phyloP scores from a whole-genome alignment of 2,329 filamentous ascomycete species.

The Chrysoporthe austroafricana region DNA sequence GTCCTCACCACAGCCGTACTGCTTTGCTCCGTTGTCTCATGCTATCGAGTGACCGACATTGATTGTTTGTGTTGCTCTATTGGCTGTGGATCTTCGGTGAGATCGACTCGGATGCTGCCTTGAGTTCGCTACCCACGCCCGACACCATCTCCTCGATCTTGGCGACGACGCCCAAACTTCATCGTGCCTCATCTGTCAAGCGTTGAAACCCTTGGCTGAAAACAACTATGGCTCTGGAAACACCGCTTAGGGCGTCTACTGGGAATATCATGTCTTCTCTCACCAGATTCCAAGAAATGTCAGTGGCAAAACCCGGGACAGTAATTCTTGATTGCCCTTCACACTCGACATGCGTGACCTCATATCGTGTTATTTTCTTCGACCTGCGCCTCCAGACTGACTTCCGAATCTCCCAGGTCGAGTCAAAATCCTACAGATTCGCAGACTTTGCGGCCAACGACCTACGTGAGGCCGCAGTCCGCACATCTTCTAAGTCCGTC shows the following conservation, averaged over 20 bases:
- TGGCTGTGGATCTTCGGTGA: slow-evolving; percentile 20
- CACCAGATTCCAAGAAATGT: slow-evolving; percentile 59
- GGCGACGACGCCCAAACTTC: slow-evolving; percentile 14
- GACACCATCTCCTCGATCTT: not conserved
- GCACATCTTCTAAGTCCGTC: slow-evolving; percentile 62
- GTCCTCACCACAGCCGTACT: slow-evolving; percentile 12
- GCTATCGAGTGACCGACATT: slow-evolving; percentile 8
- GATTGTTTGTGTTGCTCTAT: slow-evolving; percentile 1
- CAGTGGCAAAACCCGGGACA: slow-evolving; percentile 37
- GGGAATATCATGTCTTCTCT: slow-evolving; percentile 59
- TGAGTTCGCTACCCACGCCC: slow-evolving; percentile 8
- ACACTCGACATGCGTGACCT: slow-evolving; percentile 55
- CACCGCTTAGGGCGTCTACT: slow-evolving; percentile 65
- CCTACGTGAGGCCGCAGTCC: slow-evolving; percentile 52
- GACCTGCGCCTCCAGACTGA: slow-evolving; percentile 18
- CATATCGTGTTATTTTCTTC: slow-evolving; percentile 33
- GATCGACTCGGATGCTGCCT: slow-evolving; percentile 10
- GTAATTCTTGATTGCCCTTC: slow-evolving; percentile 37
- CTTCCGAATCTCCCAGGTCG: slow-evolving; percentile 43
- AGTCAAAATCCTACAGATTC: slow-evolving; percentile 50
- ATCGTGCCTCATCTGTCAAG: not conserved
- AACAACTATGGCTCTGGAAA: slow-evolving; percentile 61
- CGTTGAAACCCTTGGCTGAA: slow-evolving; percentile 19
- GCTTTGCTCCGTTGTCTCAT: slow-evolving; percentile 19
- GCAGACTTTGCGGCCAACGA: slow-evolving; percentile 55